phyloP scores from a whole-genome alignment of 2,329 filamentous ascomycete genomes.

The Trematosphaeria pertusa region DNA sequence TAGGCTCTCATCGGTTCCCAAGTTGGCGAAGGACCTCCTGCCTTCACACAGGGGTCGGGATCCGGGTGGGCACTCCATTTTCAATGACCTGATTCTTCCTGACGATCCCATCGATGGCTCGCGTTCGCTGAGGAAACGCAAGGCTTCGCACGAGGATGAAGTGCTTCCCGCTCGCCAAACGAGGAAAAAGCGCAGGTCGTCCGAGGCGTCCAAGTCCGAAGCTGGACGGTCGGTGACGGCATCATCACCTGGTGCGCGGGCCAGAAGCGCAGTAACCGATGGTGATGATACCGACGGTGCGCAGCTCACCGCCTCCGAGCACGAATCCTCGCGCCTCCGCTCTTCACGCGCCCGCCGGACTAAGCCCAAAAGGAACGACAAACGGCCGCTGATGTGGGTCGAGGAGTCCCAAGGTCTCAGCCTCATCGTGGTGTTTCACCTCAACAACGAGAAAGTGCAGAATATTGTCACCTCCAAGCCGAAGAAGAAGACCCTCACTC shows the following conservation, averaged over 20 bases:
- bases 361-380: conserved; percentile 42
- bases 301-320: conserved; percentile 37
- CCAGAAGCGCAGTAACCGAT: conserved; percentile 38
- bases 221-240: conserved; percentile 33
- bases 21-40: conserved; percentile 73
- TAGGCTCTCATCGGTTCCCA: conserved; percentile 68
- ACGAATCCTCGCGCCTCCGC: conserved; percentile 36
- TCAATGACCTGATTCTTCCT: conserved; percentile 74
- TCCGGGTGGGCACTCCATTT: conserved; percentile 72
- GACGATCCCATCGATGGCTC: conserved; percentile 79
- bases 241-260: conserved; percentile 37
- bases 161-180: conserved; percentile 55
- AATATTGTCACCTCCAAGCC: conserved; percentile 66
- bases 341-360: conserved; percentile 42
- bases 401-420: conserved; percentile 41
- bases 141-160: conserved; percentile 74
- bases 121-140: conserved; percentile 81
- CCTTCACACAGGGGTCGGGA: conserved; percentile 71
- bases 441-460: conserved; percentile 63
- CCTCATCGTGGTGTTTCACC: conserved; percentile 43
- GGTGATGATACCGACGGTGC: conserved; percentile 37
- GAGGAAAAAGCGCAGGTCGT: conserved; percentile 52
- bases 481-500: conserved; percentile 53
- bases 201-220: conserved; percentile 42
- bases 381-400: conserved; percentile 45